Evolutionary conservation across 1,139 yeast genomes (phyloP).

Genomic region (Scheffersomyces illinoinensis): DNA sequence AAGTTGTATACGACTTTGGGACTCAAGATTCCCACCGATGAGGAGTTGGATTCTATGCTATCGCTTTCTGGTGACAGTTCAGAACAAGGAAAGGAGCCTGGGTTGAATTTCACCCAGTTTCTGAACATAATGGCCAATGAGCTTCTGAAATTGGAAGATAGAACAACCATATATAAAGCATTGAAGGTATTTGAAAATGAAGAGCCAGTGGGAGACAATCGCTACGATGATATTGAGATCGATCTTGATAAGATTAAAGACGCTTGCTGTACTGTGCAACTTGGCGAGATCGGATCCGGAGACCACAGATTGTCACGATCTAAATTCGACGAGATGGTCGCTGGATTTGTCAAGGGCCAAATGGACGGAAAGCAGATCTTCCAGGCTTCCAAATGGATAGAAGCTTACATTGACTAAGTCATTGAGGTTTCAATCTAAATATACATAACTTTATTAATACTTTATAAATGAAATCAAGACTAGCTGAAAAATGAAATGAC

Average conservation of each 20-base stretch:
- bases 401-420: conserved; percentile 46
- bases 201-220: conserved; percentile 17
- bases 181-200: conserved; percentile 57
- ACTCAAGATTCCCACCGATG: conserved; percentile 37
- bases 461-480: neutral
- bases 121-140: conserved; percentile 66
- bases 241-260: conserved; percentile 53
- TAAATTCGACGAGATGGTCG: conserved; percentile 53
- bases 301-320: conserved; percentile 54
- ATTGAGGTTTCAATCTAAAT: neutral
- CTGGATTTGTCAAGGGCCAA: conserved; percentile 58
- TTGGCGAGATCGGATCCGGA: conserved; percentile 45
- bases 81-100: conserved; percentile 20
- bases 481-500: neutral
- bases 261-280: conserved; percentile 47
- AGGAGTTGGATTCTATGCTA: conserved; percentile 53
- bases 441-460: neutral
- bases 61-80: conserved; percentile 20
- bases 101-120: conserved; percentile 71
- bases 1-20: conserved; percentile 56
- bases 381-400: conserved; percentile 60
- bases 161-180: conserved; percentile 61
- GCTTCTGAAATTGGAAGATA: conserved; percentile 58
- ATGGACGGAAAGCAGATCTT: conserved; percentile 59
- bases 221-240: conserved; percentile 36